Evolutionary conservation across 495 filamentous ascomycete species (phyloP), one percentile per base, ranked within the genome.

Genomic region (Hyaloscypha hepaticicola): DNA sequence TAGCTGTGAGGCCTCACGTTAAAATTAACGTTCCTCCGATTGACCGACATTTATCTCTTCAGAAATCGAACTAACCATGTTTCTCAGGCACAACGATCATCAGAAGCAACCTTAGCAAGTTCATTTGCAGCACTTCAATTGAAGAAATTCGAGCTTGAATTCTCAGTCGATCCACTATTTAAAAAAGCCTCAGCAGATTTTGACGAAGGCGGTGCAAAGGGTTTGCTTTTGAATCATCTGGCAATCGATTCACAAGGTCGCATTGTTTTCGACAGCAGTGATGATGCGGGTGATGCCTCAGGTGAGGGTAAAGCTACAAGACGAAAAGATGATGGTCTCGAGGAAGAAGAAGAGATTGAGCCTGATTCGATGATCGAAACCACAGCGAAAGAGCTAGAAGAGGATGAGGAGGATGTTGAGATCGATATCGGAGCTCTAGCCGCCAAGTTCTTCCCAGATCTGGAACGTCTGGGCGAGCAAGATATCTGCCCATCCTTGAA

Each of bases 151-250:
- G 95, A 99, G 67, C 84, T 98, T 33, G 95, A 99, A 71, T 96
- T 99, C 66, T 89, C 92, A 1, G 95, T 99, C 26, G 95, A 99
- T 70, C 95, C 95, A 3, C 78, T 99, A 8, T 99, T 98, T 84
- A 98, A 98, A 73, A 99, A 99, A 71, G 96, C 93, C 0, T 93
- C 93, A 3, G 95, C 95, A 25, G 95, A 99, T 74, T 98, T 98
- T 71, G 95, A 99, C 72, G 95, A 99, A 78, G 95, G 95, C 26
- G 95, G 95, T 57, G 96, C 96, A 21, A 99, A 98, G 77, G 95
- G 95, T 3, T 81, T 99, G 34, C 80, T 99, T 24, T 80, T 99
- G 21, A 99, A 99, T 74, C 93, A 98, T 75, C 82, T 99, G 19
- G 87, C 92, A 59, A 98, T 99, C 64, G 95, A 99, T 76, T 82